Evolutionary conservation across 2,329 filamentous ascomycete species (phyloP), one percentile per base, ranked within the genome.

Genomic region (Aschersonia sp.): DNA sequence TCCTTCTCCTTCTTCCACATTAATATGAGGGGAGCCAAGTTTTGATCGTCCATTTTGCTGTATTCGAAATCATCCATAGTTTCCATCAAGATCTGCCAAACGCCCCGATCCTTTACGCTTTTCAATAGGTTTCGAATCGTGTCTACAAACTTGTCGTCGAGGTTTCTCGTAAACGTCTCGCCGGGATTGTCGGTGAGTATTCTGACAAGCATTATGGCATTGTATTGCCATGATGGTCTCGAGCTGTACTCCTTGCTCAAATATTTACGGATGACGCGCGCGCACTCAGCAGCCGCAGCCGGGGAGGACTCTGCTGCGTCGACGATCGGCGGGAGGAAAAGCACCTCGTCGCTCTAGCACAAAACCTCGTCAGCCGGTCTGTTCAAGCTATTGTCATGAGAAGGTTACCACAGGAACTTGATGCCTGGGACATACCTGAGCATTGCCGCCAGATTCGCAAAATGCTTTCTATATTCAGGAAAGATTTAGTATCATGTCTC

Each of bases 161-260:
- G 65, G 62, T 94, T 89, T 54, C 84, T 77, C n/a, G 90, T 95
- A 59, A 98, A 98, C 2, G 81, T 87, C 47, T 76, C 74, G 32
- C 90, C 90, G 0, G 92, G 92, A 62, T 98, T 95, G 63, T 97
- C 89, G 55, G 81, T 75, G 54, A 98, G 71, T 58, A 98, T 98
- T 51, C 90, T 83, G 55, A 94, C 73, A 48, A 98, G 76, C 92
- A 97, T 97, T 58, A 97, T 81, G 52, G 87, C 84, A 67, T 97
- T 95, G 73, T 95, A 97, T 65, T 97, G 90, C 55, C 82, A 80
- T 56, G 84, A 80, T 8, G 86, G 71, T 43, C 69, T 70, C 30
- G 65, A 61, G 56, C 66, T 79, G 65, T 86, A 80, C 43, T 89
- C 84, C 54, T 81, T 83, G 56, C 79, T 74, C 50, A 98, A 71